Conservation (phyloP, 2,329 filamentous ascomycete genomes). For the Cladophialophora exuberans region DNA sequence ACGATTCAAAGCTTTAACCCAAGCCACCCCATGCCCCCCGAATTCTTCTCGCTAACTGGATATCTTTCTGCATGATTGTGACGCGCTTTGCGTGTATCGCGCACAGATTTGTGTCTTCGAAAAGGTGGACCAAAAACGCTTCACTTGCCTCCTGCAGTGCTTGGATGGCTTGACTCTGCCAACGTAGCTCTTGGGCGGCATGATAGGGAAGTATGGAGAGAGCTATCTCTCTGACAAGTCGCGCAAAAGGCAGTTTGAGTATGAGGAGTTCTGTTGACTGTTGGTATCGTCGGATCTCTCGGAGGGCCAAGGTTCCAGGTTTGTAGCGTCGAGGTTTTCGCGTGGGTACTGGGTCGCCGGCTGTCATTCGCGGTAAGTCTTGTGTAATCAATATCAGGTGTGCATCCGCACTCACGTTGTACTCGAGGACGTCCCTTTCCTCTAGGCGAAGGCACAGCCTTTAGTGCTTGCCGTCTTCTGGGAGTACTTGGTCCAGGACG, state of each 20-base stretch:
- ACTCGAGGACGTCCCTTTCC: slow-evolving; percentile 30
- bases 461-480: slow-evolving; percentile 24
- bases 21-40: slow-evolving; percentile 75
- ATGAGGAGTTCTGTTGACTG: slow-evolving; percentile 85
- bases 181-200: slow-evolving; percentile 72
- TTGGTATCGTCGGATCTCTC: slow-evolving; percentile 91
- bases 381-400: slow-evolving; percentile 31
- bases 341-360: slow-evolving; percentile 72
- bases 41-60: slow-evolving; percentile 84
- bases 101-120: slow-evolving; percentile 94
- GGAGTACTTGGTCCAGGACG: slow-evolving; percentile 25
- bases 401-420: slow-evolving; percentile 36
- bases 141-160: slow-evolving; percentile 95
- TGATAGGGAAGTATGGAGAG: slow-evolving; percentile 62
- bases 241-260: slow-evolving; percentile 57
- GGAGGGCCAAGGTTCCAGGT: slow-evolving; percentile 82
- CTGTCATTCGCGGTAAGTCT: slow-evolving; percentile 45
- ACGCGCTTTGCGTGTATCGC: slow-evolving; percentile 96
- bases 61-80: slow-evolving; percentile 97
- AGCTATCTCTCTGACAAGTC: slow-evolving; percentile 56
- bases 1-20: slow-evolving; percentile 48
- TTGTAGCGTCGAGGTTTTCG: slow-evolving; percentile 66
- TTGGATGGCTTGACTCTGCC: slow-evolving; percentile 94
- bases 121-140: slow-evolving; percentile 93
- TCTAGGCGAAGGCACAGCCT: slow-evolving; percentile 24